Conservation (phyloP, 1,284 basidiomycete genomes). For the Microbotryomycetes sp. region DNA sequence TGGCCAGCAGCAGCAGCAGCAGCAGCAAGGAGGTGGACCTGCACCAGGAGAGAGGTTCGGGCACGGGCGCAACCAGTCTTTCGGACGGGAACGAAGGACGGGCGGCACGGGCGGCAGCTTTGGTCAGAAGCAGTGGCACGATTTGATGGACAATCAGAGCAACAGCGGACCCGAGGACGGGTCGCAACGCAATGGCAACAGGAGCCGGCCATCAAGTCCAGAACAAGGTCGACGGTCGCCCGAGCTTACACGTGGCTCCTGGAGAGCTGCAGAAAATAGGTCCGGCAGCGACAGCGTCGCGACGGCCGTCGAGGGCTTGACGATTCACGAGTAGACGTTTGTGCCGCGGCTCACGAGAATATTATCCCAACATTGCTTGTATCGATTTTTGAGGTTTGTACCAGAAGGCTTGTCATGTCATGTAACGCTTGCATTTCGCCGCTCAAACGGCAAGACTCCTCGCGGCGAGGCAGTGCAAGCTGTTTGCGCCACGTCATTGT, state of each 20-base stretch:
- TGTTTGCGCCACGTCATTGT: no score
- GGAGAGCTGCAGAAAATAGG: constrained; percentile 2
- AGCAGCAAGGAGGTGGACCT: background rate
- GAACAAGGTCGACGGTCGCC: background rate
- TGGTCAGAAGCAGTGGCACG: constrained; percentile 23
- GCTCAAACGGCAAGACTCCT: background rate
- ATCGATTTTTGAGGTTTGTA: background rate
- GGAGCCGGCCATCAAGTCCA: background rate
- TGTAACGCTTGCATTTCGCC: background rate
- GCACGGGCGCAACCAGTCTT: background rate
- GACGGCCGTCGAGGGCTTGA: constrained; percentile 1
- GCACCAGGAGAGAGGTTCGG: background rate
- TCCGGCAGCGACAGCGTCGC: constrained; percentile 8
- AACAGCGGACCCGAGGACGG: constrained; percentile 8
- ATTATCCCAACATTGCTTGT: background rate
- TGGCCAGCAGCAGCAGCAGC: background rate
- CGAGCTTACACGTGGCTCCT: background rate
- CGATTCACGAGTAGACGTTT: constrained; percentile 5
- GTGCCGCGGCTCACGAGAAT: background rate
- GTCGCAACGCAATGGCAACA: background rate
- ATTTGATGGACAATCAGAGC: constrained; percentile 16
- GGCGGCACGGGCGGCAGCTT: constrained; percentile 6
- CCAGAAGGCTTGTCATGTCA: background rate
- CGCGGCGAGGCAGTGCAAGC: background rate
- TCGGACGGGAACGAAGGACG: background rate